Base-by-base conservation (phyloP, 1,284 basidiomycete species). In the Sanghuangporus weigelae region DNA sequence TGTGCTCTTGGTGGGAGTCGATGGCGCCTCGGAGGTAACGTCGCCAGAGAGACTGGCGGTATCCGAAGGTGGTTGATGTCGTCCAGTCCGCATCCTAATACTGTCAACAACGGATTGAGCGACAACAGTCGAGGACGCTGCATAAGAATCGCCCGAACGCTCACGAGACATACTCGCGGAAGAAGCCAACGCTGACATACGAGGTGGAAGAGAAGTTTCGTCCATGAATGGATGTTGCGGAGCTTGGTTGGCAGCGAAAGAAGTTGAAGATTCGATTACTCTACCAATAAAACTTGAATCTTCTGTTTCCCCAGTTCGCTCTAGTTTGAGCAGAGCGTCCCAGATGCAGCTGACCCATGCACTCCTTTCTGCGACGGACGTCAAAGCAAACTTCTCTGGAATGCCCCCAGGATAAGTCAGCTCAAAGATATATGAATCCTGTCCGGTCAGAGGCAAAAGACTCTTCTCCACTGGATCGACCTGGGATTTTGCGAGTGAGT, bases 281-380 rank as follows among this genome's bases (percentile, higher is more conserved):
- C 21, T 16, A 19, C 7, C 8, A 53, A 11, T 38, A 6, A 19
- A 6, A 8, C 19, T 44, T 16, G 36, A 48, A 19, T 16, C n/a
- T 4, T 59, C 35, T 3, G 26, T 5, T 64, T 62, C 58, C 44
- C 68, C 42, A 69, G 65, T 60, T 73, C 73, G 69, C 75, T 80
- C 21, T 73, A 73, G 3, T 50, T 76, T 74, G 35, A 89, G 73
- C 26, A 89, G 78, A 2, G 77, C 76, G 69, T 90, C 85, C 89
- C 89, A 91, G 59, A 90, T 83, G 3, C 82, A 80, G 68, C 83
- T 86, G 59, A 91, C 80, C 89, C 89, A 91, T 19, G 78, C 78
- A 6, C 87, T 87, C 59, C 89, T 76, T 62, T 87, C 85, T 64
- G 80, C 78, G n/a, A 83, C 79, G 40, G 84, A 84, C 7, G 73